phyloP scores from a whole-genome alignment of 139 green algal species.

The Micractinium conductrix region DNA sequence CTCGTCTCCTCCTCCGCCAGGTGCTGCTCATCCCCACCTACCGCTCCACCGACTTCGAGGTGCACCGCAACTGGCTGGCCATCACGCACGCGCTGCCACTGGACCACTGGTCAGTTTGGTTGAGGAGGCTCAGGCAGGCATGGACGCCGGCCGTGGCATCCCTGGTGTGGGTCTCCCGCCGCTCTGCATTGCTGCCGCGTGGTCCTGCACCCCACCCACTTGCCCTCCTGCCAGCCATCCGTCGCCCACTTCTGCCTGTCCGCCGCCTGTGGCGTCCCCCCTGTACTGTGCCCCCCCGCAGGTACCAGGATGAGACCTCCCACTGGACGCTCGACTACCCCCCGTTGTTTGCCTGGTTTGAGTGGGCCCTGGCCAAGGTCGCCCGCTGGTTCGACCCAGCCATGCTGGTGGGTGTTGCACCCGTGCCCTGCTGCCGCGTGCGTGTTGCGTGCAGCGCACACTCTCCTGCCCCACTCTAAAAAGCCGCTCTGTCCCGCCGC shows the following conservation, averaged over 20 bases:
- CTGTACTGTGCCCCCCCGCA: background rate
- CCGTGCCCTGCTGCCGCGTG: too few species aligned
- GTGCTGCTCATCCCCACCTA: conserved; percentile 89
- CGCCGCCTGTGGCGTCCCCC: too few species aligned
- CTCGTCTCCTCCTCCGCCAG: conserved; percentile 31
- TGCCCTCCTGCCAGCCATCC: too few species aligned
- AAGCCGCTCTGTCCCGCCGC: too few species aligned
- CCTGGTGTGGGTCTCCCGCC: too few species aligned
- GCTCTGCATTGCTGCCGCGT: too few species aligned
- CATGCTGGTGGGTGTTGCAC: conserved; percentile 88
- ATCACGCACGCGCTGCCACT: conserved; percentile 85
- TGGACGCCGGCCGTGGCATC: too few species aligned
- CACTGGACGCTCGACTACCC: conserved; percentile 98
- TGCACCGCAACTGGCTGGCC: conserved; percentile 97
- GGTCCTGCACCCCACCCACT: too few species aligned
- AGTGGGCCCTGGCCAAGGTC: conserved; percentile 73
- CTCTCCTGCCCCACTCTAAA: too few species aligned
- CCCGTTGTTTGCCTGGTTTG: conserved; percentile 96
- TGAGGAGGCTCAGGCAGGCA: too few species aligned
- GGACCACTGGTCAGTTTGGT: conserved; percentile 72
- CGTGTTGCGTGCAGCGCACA: too few species aligned
- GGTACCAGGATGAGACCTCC: conserved; percentile 64
- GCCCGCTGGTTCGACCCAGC: conserved; percentile 73
- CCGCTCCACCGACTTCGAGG: conserved; percentile 95
- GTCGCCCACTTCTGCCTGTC: too few species aligned